These are phyloP conservation scores for Cyathus striatus DNA, from an alignment of 768 basidiomycete genomes.

Conservation along the genomic window DNA sequence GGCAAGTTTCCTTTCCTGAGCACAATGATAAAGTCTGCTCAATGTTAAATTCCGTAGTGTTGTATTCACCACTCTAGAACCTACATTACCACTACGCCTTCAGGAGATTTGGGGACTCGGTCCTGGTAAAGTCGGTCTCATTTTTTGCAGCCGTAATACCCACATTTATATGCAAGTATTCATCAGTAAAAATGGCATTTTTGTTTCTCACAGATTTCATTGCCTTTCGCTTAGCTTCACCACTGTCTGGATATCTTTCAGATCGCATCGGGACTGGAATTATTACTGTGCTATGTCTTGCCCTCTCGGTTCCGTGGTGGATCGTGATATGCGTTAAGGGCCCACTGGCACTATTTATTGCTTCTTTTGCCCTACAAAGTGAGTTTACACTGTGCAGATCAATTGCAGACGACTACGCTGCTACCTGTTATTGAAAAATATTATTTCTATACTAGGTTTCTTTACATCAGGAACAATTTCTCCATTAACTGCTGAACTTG, in stretches of 20 bases:
- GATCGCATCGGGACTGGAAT: constrained; percentile 57
- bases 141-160: constrained; percentile 62
- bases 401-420: too few species aligned
- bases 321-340: constrained; percentile 41
- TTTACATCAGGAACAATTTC: constrained; percentile 56
- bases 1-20: constrained; percentile 29
- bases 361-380: constrained; percentile 52
- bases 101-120: constrained; percentile 42
- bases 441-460: constrained; percentile 42
- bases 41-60: constrained; percentile 25
- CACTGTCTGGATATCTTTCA: constrained; percentile 50
- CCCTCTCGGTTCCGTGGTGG: constrained; percentile 63
- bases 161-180: constrained; percentile 52
- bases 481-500: constrained; percentile 64
- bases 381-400: constrained; percentile 1
- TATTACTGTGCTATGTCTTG: constrained; percentile 40
- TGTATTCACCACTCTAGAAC: constrained; percentile 45
- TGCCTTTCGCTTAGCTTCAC: too few species aligned
- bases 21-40: background rate
- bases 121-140: constrained; percentile 54
- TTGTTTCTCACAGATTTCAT: background rate
- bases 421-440: too few species aligned
- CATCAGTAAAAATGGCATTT: background rate
- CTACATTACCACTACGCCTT: constrained; percentile 52
- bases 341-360: constrained; percentile 43